A percentile compares a stretch with the other conserved stretches of the same genome.
Conservation (phyloP, 805 yeast species). For the Pichia phayaonensis region DNA sequence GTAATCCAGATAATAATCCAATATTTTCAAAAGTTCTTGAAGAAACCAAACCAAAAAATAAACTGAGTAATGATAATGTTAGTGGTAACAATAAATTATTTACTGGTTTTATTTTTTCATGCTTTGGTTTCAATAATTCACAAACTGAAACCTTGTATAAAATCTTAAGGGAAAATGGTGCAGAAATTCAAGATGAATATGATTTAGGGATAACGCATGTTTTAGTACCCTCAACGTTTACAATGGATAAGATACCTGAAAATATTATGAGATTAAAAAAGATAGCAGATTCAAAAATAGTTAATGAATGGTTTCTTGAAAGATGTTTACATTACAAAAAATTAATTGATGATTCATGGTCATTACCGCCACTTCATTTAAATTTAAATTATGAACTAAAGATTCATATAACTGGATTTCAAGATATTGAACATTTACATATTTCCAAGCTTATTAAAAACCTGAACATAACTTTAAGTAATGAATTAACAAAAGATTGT, state of each 20-base stretch:
- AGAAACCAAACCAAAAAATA: background rate
- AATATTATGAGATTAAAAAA: conserved; percentile 10
- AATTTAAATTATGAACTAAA: conserved; percentile 29
- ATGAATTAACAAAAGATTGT: conserved; percentile 40
- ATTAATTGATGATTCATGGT: conserved; percentile 23
- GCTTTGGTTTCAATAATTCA: conserved; percentile 23
- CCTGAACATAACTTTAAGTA: conserved; percentile 45
- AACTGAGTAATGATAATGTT: background rate
- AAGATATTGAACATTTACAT: conserved; percentile 25
- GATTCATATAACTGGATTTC: conserved; percentile 25
- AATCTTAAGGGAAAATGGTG: conserved; percentile 19
- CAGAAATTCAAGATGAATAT: conserved; percentile 14
- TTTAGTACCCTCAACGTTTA: conserved; percentile 21
- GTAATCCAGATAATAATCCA: conserved; percentile 1
- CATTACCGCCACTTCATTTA: conserved; percentile 18
- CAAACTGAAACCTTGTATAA: conserved; percentile 14
- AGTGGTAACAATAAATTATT: conserved; percentile 27
- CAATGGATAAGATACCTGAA: conserved; percentile 13
- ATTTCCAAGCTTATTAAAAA: conserved; percentile 47
- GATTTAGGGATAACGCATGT: conserved; percentile 31
- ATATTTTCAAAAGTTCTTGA: background rate
- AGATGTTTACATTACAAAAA: conserved; percentile 19
- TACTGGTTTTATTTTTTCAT: conserved; percentile 33
- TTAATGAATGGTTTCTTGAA: conserved; percentile 30
- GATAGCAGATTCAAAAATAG: conserved; percentile 21